A percentile compares a stretch with the other conserved stretches of the same genome.
Evolutionary conservation across 768 basidiomycete genomes (phyloP).

Genomic region (Termitomyces sp.): DNA sequence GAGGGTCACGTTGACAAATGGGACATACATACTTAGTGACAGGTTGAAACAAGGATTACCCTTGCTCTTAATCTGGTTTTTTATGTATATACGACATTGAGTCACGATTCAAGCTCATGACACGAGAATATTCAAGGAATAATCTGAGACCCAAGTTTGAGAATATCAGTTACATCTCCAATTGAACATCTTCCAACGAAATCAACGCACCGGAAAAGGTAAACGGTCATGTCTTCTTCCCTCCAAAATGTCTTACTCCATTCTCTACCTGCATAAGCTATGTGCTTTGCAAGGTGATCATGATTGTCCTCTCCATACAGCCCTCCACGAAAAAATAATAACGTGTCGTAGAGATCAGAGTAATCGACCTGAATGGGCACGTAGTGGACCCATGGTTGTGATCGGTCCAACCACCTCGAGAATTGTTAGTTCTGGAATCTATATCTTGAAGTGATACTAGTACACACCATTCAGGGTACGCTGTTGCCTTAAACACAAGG

Average conservation of each 20-base stretch:
- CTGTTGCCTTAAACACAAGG: constrained; percentile 62
- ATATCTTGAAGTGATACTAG: background rate
- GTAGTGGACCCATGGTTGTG: constrained; percentile 70
- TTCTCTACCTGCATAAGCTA: constrained; percentile 47
- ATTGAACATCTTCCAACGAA: background rate
- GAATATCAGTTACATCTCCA: background rate
- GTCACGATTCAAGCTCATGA: constrained; percentile 29
- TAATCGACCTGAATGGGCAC: constrained; percentile 62
- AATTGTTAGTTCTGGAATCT: background rate
- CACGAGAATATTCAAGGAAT: constrained; percentile 48
- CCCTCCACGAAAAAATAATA: constrained; percentile 65
- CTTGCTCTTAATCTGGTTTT: background rate
- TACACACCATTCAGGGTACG: constrained; percentile 65
- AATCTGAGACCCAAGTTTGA: constrained; percentile 26
- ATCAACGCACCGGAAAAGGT: constrained; percentile 43
- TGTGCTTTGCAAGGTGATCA: constrained; percentile 52
- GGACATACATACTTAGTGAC: background rate
- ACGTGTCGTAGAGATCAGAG: constrained; percentile 60
- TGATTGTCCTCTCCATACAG: constrained; percentile 49
- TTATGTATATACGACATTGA: constrained; percentile 2
- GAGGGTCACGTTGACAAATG: background rate
- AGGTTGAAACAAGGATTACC: background rate
- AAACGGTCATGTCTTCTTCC: constrained; percentile 51
- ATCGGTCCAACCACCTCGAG: constrained; percentile 48
- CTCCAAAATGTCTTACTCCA: constrained; percentile 57